Conservation (phyloP, 2,329 filamentous ascomycete species). For the Tolypocladium cylindrosporum region DNA sequence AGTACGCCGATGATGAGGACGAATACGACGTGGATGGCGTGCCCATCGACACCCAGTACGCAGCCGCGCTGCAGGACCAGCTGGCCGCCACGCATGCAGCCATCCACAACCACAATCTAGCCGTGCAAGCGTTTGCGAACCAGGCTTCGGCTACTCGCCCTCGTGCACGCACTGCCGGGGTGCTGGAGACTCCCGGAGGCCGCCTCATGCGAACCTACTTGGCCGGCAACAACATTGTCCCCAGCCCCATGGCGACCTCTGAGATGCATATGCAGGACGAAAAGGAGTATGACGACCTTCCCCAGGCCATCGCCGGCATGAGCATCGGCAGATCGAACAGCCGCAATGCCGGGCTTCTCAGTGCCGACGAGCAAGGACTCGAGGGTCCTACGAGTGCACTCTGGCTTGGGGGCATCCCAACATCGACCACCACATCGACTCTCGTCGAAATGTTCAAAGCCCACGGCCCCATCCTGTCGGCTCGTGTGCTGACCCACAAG, state of each 20-base stretch:
- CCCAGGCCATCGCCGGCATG: constrained; percentile 75
- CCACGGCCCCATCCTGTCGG: constrained; percentile 86
- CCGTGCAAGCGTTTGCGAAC: constrained; percentile 83
- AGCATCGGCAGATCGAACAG: constrained; percentile 58
- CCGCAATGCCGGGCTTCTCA: constrained; percentile 56
- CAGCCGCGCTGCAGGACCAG: constrained; percentile 52
- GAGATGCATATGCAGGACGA: constrained; percentile 69
- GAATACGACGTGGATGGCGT: constrained; percentile 52
- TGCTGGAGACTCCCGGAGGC: constrained; percentile 69
- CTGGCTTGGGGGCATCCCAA: constrained; percentile 96
- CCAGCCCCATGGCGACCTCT: constrained; percentile 64
- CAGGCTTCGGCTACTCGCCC: constrained; percentile 75
- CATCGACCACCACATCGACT: constrained; percentile 92
- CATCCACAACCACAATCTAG: constrained; percentile 86
- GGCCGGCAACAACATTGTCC: constrained; percentile 57
- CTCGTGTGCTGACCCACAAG: constrained; percentile 91
- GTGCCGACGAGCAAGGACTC: constrained; percentile 66
- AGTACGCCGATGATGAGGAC: constrained; percentile 83
- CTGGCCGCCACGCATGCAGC: constrained; percentile 54
- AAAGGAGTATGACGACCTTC: constrained; percentile 68
- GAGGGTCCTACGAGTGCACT: constrained; percentile 87
- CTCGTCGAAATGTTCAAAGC: constrained; percentile 89
- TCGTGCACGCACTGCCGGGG: constrained; percentile 82
- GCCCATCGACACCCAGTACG: constrained; percentile 45
- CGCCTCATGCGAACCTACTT: constrained; percentile 62